Base-by-base conservation (phyloP, 345 rosid genomes). In the Aegle marmelos region DNA sequence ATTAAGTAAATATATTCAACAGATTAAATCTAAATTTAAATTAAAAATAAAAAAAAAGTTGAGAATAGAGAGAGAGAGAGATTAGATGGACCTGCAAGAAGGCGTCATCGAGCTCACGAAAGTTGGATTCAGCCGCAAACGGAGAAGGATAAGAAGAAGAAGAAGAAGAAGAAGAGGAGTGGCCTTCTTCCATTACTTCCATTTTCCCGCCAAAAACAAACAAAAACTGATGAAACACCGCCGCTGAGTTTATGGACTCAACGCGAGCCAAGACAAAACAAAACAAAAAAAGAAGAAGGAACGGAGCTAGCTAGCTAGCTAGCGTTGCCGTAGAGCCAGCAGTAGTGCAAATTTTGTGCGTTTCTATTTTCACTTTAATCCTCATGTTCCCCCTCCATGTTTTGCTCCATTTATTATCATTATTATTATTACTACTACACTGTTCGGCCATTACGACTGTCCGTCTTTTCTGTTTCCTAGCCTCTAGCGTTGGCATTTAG, bases 61-160 rank as follows among this genome's bases (percentile, higher is more conserved):
- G 50, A 45, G 17, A 57, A 22, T n/a, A 57, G 11, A 22, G 60
- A 57, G 2, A 22, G 2, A 22, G 27, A 8, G 10, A 21, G 6
- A 57, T 45, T 45, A 53, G 57, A 53, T 53, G n/a, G 19, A 82
- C 85, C 85, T 82, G 85, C 74, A 82, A 82, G 85, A 75, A 82
- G 69, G 76, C 85, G 28, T 82, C 82, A 59, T 82, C 85, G n/a
- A 82, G 79, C 59, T 82, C 80, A 5, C 85, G 85, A 48, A 82
- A 79, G 70, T 25, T 82, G 70, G 80, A 81, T 60, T 82, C 77
- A 6, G 80, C 54, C 16, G 80, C 66, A 7, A 74, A n/a, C 60
- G 81, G 74, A 58, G 83, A 77, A 45, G 17, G 13, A 41, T 14
- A 11, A 41, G 50, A 11, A 53, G 57, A 13, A 3, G 17, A 45